phyloP scores from a whole-genome alignment of 1,139 yeast species.

The Williopsis jadinii region DNA sequence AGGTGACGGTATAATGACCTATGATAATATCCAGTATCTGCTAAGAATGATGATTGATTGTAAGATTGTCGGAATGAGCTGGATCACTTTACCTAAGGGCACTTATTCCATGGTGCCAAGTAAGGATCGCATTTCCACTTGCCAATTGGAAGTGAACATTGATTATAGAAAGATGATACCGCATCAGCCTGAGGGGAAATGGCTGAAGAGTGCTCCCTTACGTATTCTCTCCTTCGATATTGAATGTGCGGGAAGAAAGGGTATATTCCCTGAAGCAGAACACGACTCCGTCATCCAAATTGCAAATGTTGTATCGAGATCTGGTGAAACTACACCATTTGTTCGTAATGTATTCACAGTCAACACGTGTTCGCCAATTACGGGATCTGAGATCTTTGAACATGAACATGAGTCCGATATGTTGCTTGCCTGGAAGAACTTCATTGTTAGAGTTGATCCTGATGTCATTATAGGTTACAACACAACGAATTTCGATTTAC shows the following conservation, averaged over 20 bases:
- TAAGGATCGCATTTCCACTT: slow-evolving; percentile 48
- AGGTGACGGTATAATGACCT: slow-evolving; percentile 53
- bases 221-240: slow-evolving; percentile 93
- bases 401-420: slow-evolving; percentile 72
- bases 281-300: slow-evolving; percentile 94
- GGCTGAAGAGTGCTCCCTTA: slow-evolving; percentile 90
- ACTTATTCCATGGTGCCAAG: slow-evolving; percentile 47
- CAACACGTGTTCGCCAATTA: slow-evolving; percentile 84
- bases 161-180: slow-evolving; percentile 63
- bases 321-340: slow-evolving; percentile 83
- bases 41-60: slow-evolving; percentile 90
- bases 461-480: slow-evolving; percentile 97
- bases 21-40: slow-evolving; percentile 83
- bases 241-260: slow-evolving; percentile 97
- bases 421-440: slow-evolving; percentile 81
- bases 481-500: slow-evolving; percentile 90
- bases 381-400: slow-evolving; percentile 85
- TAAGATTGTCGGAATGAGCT: slow-evolving; percentile 91
- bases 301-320: slow-evolving; percentile 83
- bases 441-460: slow-evolving; percentile 79
- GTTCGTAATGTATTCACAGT: slow-evolving; percentile 93
- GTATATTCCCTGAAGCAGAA: slow-evolving; percentile 92
- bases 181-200: slow-evolving; percentile 88
- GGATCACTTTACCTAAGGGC: slow-evolving; percentile 84
- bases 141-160: slow-evolving; percentile 78